A percentile compares a stretch with the other conserved stretches of the same genome.
Conservation (phyloP, 352 stramenopile genomes). For the Halophytophthora batemanensis region DNA sequence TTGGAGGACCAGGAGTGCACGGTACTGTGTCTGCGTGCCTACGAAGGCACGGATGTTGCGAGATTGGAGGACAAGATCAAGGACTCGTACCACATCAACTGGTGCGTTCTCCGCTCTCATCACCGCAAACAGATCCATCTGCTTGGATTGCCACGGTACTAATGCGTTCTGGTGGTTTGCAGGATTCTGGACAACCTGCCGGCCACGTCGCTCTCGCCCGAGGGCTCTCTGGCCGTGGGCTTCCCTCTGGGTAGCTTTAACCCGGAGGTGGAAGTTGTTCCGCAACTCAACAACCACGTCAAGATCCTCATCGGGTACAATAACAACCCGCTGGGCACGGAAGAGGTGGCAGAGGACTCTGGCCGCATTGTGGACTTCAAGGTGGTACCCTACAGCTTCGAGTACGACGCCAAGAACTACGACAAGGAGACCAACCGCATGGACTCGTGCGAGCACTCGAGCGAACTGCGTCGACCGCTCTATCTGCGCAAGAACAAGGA, state of each 20-base stretch:
- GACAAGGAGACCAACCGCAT: conserved; percentile 67
- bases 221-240: conserved; percentile 71
- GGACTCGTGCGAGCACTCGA: conserved; percentile 68
- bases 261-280: conserved; percentile 88
- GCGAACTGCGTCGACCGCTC: conserved; percentile 60
- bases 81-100: conserved; percentile 98
- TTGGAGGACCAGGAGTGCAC: conserved; percentile 68
- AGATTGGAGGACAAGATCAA: conserved; percentile 94
- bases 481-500: conserved; percentile 85
- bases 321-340: conserved; percentile 66
- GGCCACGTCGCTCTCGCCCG: conserved; percentile 65
- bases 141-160: too few species aligned
- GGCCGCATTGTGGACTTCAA: conserved; percentile 98
- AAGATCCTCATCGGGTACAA: conserved; percentile 99
- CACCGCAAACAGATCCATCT: too few species aligned
- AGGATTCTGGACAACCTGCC: conserved; percentile 99
- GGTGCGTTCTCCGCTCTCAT: too few species aligned
- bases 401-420: conserved; percentile 86
- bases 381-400: conserved; percentile 96
- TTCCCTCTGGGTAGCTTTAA: conserved; percentile 91
- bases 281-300: conserved; percentile 98
- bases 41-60: conserved; percentile 92
- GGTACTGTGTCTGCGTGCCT: conserved; percentile 74
- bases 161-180: too few species aligned
- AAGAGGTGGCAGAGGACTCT: conserved; percentile 54